A percentile compares a stretch with the other conserved stretches of the same genome.
These are phyloP conservation scores for Fragaria nilgerrensis DNA, from an alignment of 306 rosid genomes.

Conservation along the genomic window DNA sequence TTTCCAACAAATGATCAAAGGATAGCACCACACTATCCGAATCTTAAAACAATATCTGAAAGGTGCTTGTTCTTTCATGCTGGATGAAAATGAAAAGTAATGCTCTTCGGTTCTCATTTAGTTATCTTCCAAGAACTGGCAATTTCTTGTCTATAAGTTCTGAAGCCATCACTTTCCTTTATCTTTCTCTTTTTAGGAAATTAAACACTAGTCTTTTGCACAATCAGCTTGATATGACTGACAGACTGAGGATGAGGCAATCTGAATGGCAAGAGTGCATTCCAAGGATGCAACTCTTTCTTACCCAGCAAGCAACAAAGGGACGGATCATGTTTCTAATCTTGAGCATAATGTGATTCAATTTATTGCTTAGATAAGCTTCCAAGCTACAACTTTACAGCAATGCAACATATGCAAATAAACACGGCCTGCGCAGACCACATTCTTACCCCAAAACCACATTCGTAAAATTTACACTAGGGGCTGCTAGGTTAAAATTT, in stretches of 20 bases:
- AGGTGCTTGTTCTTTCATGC: not conserved
- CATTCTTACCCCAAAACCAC: not conserved
- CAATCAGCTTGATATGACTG: no score
- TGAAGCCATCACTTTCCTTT: no score
- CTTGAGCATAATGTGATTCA: not conserved
- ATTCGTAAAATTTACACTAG: conserved; percentile 20
- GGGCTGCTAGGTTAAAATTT: conserved; percentile 17
- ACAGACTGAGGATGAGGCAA: no score
- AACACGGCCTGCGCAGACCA: not conserved
- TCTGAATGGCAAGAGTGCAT: not conserved
- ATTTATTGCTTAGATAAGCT: conserved; percentile 2
- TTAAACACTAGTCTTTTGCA: no score
- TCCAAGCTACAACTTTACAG: not conserved
- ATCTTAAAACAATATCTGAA: not conserved
- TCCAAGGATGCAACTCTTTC: not conserved
- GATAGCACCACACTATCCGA: no score
- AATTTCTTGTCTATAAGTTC: no score
- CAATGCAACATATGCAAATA: not conserved
- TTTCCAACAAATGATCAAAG: not conserved
- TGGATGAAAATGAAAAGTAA: no score
- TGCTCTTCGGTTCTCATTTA: not conserved
- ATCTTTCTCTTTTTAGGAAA: no score
- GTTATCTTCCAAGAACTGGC: not conserved
- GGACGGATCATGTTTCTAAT: not conserved
- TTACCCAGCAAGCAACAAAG: not conserved